A percentile compares a stretch with the other conserved stretches of the same genome.
Evolutionary conservation across 441 rosid species (phyloP).

Genomic region (Pelargonium fulgidum): DNA sequence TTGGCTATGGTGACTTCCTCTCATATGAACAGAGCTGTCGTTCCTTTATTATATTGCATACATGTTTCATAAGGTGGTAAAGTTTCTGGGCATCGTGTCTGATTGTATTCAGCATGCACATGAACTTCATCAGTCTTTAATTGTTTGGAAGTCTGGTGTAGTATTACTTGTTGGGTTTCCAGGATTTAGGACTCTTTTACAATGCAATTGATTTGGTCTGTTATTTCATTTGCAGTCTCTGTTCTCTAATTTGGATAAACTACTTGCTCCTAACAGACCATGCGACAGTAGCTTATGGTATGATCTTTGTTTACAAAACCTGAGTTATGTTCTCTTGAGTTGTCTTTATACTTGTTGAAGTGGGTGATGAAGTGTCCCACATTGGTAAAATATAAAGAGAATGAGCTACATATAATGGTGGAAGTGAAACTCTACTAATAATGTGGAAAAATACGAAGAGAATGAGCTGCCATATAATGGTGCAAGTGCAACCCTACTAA

Average conservation of each 20-base stretch:
- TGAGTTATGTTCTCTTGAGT: neutral
- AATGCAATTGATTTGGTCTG: neutral
- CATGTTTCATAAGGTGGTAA: neutral
- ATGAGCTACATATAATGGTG: too few species aligned
- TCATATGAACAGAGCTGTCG: neutral
- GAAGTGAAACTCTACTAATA: too few species aligned
- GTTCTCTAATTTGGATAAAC: constrained; percentile 17
- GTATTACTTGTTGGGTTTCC: neutral
- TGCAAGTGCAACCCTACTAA: too few species aligned
- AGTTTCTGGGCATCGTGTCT: neutral
- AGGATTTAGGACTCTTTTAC: neutral
- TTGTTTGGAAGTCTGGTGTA: neutral
- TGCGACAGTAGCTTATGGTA: constrained; percentile 29
- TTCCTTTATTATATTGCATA: neutral
- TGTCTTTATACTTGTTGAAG: neutral
- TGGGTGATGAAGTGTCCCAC: too few species aligned
- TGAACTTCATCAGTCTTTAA: neutral
- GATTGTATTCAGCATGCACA: neutral
- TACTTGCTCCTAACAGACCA: constrained; percentile 25
- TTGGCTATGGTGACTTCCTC: constrained; percentile 3
- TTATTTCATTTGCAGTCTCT: constrained; percentile 19
- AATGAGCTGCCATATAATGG: too few species aligned
- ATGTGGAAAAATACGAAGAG: too few species aligned
- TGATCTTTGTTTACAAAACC: neutral
- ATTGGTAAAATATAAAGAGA: too few species aligned